Conservation (phyloP, 192 early-diverging fungal genomes). For the Coemansia sp. region DNA sequence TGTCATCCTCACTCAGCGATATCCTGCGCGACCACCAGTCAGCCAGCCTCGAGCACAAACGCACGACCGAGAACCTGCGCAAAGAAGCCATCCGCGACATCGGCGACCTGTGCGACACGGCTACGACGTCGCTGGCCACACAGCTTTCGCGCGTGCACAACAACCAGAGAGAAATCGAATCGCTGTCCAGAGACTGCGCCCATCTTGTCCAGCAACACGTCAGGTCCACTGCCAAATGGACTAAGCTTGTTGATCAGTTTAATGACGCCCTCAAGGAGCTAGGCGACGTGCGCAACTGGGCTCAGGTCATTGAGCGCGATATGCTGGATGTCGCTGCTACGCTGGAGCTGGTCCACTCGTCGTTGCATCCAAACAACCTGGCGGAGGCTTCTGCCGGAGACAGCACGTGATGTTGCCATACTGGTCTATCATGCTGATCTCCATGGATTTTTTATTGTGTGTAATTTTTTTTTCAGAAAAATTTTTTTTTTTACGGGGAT, state of each 20-base stretch:
- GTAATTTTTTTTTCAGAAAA: background rate
- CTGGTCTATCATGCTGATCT: too few relatives aligned
- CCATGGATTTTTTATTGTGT: background rate
- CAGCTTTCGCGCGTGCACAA: conserved; percentile 30
- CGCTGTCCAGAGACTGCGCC: conserved; percentile 39
- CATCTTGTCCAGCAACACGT: conserved; percentile 42
- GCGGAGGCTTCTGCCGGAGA: background rate
- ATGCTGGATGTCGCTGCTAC: conserved; percentile 72
- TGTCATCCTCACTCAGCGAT: conserved; percentile 30
- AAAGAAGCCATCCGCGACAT: conserved; percentile 37
- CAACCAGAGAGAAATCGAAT: conserved; percentile 49
- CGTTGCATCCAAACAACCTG: conserved; percentile 24
- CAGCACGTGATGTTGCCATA: conserved; percentile 7
- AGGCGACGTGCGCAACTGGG: conserved; percentile 87
- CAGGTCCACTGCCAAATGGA: conserved; percentile 71
- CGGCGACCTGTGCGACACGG: conserved; percentile 43
- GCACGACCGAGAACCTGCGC: conserved; percentile 41
- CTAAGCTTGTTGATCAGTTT: conserved; percentile 71
- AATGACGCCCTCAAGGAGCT: conserved; percentile 82
- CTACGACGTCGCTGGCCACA: conserved; percentile 32
- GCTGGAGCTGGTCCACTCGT: conserved; percentile 58
- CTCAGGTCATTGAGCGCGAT: conserved; percentile 77
- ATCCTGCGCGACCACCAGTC: conserved; percentile 49
- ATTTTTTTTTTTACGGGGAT: background rate
- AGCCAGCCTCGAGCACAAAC: conserved; percentile 27